A percentile compares a stretch with the other conserved stretches of the same genome.
These are phyloP conservation scores for Botrytis tulipae DNA, from an alignment of 2,329 filamentous ascomycete species.

Conservation along the genomic window DNA sequence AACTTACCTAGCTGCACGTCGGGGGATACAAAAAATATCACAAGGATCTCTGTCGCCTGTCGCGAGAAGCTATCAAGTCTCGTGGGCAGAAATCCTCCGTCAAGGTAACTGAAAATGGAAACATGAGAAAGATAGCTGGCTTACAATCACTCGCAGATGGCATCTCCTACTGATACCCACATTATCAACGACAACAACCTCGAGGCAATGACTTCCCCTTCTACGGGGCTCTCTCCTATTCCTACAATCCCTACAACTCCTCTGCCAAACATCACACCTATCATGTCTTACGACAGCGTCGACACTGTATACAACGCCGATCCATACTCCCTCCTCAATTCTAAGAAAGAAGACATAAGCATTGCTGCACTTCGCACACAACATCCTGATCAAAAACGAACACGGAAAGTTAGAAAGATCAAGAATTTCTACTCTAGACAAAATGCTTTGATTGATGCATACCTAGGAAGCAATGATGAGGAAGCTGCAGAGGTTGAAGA, in stretches of 20 bases:
- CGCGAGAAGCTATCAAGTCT: background rate
- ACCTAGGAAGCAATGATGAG: constrained; percentile 55
- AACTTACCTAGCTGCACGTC: background rate
- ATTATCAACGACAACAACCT: background rate
- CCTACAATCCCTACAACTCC: background rate
- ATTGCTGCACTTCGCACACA: constrained; percentile 49
- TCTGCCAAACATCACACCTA: background rate
- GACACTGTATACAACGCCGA: constrained; percentile 30
- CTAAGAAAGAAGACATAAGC: constrained; percentile 39
- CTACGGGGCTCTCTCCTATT: background rate
- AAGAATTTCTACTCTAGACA: constrained; percentile 49
- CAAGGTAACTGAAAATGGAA: background rate
- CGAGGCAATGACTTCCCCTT: background rate
- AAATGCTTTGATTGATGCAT: constrained; percentile 51
- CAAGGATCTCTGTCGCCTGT: background rate
- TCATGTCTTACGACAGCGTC: background rate
- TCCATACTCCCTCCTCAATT: constrained; percentile 39
- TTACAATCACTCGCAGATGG: constrained; percentile 2
- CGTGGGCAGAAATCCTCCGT: background rate
- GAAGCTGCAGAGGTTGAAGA: constrained; percentile 52
- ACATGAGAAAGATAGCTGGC: background rate
- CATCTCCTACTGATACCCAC: background rate
- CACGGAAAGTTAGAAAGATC: constrained; percentile 40
- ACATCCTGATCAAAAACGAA: constrained; percentile 45
- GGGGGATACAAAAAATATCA: background rate